Base-by-base conservation (phyloP, 306 rosid genomes). In the Quercus gilva region DNA sequence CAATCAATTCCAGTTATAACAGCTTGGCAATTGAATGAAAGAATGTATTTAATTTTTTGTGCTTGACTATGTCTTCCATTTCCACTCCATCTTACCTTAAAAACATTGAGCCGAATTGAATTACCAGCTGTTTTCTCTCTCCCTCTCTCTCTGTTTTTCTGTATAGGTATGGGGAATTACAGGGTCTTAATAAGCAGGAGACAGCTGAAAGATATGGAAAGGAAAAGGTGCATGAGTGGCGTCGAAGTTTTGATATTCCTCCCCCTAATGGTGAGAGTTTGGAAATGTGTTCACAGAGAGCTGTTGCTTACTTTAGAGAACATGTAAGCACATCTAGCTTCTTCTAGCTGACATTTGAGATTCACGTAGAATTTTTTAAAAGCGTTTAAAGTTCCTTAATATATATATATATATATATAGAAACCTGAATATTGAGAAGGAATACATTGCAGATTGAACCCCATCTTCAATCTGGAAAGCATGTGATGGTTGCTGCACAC, bases 231-330 rank as follows among this genome's bases (percentile, higher is more conserved):
- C 99, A 96, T 17, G 91, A 90, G 82, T 96, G 99, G 98, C 99
- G 99, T 75, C 88, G 99, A 75, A 93, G 99, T 88, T 96, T 90
- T 69, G 98, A 96, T 68, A 85, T 79, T 58, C 96, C 99, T 67
- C 99, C 99, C 74, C 99, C 99, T 17, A 90, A 91, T 82, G 99
- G 98, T 65, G 99, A 96, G 90, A 96, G 99, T 81, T 90, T 96
- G 94, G 98, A 96, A 85, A 93, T 96, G 99, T 96, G 98, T 84
- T 98, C 99, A 51, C 76, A 96, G 82, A 89, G 98, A 88, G 99
- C 98, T 28, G 99, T 96, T 88, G 98, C 98, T 79, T 96, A 96
- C 87, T 96, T 96, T 73, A 91, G 86, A 82, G 96, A 93, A 43
- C 88, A 90, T n/a, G 99, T 95, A 86, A 18, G 91, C 78, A 78